Evolutionary conservation across 345 rosid species (phyloP), one percentile per base, ranked within the genome.

Genomic region (Euphorbia lathyris): DNA sequence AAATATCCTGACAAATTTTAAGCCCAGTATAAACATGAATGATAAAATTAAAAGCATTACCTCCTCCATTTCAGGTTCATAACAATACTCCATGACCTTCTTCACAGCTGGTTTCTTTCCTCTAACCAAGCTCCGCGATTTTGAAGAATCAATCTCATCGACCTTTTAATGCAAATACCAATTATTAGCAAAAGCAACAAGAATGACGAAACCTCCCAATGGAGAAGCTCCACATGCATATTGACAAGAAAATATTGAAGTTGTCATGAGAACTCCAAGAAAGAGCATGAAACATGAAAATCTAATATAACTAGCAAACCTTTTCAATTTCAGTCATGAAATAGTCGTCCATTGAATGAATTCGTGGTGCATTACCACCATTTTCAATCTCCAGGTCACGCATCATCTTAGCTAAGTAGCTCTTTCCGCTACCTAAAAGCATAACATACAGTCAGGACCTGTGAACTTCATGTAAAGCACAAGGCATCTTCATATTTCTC

Each of bases 51-150:
- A 58, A 58, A 71, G 68, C 74, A 53, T 71, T 86, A 94, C 97
- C 98, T 88, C 97, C 83, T 87, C 97, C 98, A 94, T 90, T 83
- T 94, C 98, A 72, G 97, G 90, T 81, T 94, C 98, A 72, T 88
- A 94, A 75, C 90, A 88, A 81, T 91, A 91, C 80, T 94, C 96
- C 93, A 91, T 90, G 77, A 91, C 90, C 74, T 43, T 91, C 82
- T 86, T 91, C 27, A 83, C 70, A 22, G 77, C 32, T 70, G 85
- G 76, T 74, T 88, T 94, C 86, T 86, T 94, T 83, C 93, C 82
- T 86, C 90, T 82, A 58, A 67, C 72, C 27, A 79, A 79, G 79
- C 79, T 75, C 50, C 81, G 81, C 50, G 96, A 87, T 61, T 83
- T 84, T 67, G 82, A 79, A 30, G 73, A 76, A 78, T 90, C 93